These are phyloP conservation scores for Zygoascus meyerae DNA, from an alignment of 1,139 yeast genomes.

Conservation along the genomic window DNA sequence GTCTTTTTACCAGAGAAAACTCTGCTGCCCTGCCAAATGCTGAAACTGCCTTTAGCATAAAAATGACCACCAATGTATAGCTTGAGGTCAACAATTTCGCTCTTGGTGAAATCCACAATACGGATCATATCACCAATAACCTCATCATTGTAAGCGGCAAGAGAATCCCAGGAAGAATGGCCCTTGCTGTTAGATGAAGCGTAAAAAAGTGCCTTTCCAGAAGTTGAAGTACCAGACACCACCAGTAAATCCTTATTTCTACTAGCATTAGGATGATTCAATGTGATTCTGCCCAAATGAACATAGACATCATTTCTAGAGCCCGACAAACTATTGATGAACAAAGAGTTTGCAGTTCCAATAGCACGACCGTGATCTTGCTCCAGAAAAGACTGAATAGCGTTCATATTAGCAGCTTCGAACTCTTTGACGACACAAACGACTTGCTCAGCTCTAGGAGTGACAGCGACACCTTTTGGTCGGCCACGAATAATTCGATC, in stretches of 20 bases:
- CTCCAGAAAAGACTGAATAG: conserved; percentile 39
- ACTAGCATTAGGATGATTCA: conserved; percentile 15
- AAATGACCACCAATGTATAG: conserved; percentile 59
- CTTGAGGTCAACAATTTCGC: conserved; percentile 54
- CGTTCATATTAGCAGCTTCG: conserved; percentile 46
- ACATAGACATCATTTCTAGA: conserved; percentile 28
- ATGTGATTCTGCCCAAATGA: conserved; percentile 25
- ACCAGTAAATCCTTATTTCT: conserved; percentile 22
- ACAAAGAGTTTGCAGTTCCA: conserved; percentile 26
- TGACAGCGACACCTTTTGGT: conserved; percentile 66
- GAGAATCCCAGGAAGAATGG: conserved; percentile 59
- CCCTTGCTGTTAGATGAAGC: conserved; percentile 64
- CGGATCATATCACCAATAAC: conserved; percentile 64
- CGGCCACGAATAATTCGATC: conserved; percentile 77
- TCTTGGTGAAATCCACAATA: conserved; percentile 43
- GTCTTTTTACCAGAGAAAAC: conserved; percentile 25
- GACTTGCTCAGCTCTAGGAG: conserved; percentile 73
- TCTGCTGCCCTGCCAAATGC: conserved; percentile 29
- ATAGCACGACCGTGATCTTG: conserved; percentile 31
- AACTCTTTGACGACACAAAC: conserved; percentile 71
- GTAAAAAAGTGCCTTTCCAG: conserved; percentile 33
- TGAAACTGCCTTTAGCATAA: conserved; percentile 47
- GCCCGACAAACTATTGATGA: conserved; percentile 25
- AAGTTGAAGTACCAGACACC: conserved; percentile 23
- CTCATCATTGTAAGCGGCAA: conserved; percentile 73